Percentiles rank a stretch among this genome's conserved stretches.
These are phyloP conservation scores for Gymnopilus junonius DNA, from an alignment of 768 basidiomycete species.

Conservation along the genomic window DNA sequence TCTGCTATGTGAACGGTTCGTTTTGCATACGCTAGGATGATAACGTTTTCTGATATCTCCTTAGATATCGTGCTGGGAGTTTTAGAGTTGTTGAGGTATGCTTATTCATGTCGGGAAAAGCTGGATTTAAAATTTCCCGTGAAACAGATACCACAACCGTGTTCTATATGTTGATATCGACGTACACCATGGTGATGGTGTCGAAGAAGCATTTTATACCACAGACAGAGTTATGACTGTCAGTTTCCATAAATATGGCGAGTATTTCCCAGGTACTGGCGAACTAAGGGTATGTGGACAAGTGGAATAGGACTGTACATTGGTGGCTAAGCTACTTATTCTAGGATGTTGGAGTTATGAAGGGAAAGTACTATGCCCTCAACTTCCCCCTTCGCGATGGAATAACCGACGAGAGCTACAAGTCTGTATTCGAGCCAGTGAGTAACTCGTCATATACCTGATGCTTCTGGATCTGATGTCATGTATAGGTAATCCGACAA, in stretches of 20 bases:
- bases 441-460: conserved; percentile 31
- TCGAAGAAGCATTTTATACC: conserved; percentile 99
- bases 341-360: conserved; percentile 91
- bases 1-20: conserved; percentile 97
- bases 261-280: conserved; percentile 99
- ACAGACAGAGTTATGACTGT: conserved; percentile 99
- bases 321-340: conserved; percentile 8
- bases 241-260: conserved; percentile 98
- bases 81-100: conserved; percentile 84
- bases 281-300: conserved; percentile 70
- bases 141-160: conserved; percentile 83
- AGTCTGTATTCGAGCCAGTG: conserved; percentile 94
- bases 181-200: conserved; percentile 98
- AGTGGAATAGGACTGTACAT: background rate
- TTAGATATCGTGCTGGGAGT: conserved; percentile 97
- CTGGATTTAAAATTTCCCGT: background rate
- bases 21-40: conserved; percentile 1
- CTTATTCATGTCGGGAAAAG: background rate
- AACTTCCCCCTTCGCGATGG: conserved; percentile 97
- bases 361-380: conserved; percentile 91
- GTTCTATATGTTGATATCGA: conserved; percentile 99
- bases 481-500: conserved; percentile 78
- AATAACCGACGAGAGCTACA: conserved; percentile 93
- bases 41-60: background rate
- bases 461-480: background rate